Evolutionary conservation across 2,329 filamentous ascomycete genomes (phyloP).

Genomic region (Epichloe bromicola): DNA sequence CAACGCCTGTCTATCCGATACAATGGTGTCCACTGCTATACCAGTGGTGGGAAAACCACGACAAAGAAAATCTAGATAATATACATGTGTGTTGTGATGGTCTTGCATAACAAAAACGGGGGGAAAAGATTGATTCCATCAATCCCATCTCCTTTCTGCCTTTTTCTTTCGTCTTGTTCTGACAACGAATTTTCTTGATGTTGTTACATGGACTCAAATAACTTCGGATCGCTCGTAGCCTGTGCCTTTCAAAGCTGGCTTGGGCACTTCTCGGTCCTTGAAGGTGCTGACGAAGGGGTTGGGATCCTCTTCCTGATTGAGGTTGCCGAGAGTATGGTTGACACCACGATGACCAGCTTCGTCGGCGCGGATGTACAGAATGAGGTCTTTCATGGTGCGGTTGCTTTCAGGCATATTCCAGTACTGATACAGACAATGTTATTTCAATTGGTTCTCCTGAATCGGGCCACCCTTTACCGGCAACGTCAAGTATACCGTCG

Average conservation of each 20-base stretch:
- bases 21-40: too few species aligned
- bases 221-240: conserved; percentile 82
- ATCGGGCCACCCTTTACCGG: too few species aligned
- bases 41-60: too few species aligned
- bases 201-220: conserved; percentile 28
- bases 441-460: not conserved
- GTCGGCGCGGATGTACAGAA: conserved; percentile 81
- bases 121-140: too few species aligned
- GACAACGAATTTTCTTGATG: too few species aligned
- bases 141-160: not conserved
- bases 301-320: conserved; percentile 73
- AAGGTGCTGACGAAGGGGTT: conserved; percentile 86
- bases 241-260: conserved; percentile 47
- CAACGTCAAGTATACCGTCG: too few species aligned
- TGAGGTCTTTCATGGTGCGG: conserved; percentile 70
- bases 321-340: conserved; percentile 86
- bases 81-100: too few species aligned
- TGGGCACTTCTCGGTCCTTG: conserved; percentile 55
- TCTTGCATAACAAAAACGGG: too few species aligned
- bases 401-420: conserved; percentile 86
- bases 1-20: too few species aligned
- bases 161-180: not conserved
- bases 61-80: too few species aligned
- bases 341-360: conserved; percentile 87
- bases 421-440: conserved; percentile 37